Conservation (phyloP, 345 rosid species). For the Sapria himalayana region DNA sequence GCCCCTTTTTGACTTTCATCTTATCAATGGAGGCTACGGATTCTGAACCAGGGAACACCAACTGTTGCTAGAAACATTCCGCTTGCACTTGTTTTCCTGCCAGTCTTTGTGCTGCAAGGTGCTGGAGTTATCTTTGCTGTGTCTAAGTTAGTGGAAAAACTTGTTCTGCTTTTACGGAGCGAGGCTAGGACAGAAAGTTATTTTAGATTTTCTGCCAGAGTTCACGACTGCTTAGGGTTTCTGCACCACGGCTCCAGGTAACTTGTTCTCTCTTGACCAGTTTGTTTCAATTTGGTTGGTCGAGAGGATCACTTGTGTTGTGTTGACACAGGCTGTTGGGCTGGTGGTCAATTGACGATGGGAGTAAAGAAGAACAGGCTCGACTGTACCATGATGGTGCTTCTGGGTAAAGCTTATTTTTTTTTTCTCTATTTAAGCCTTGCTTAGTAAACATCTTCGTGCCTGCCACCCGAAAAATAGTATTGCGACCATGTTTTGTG, state of each 20-base stretch:
- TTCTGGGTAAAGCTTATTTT: conserved; percentile 36
- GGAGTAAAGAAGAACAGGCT: conserved; percentile 84
- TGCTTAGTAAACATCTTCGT: too few species aligned
- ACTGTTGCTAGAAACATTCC: conserved; percentile 56
- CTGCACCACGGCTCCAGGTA: conserved; percentile 97
- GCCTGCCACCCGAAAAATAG: too few species aligned
- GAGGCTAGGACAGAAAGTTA: conserved; percentile 60
- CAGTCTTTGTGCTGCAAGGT: conserved; percentile 74
- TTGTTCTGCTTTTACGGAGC: conserved; percentile 38
- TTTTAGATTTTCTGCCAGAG: conserved; percentile 46
- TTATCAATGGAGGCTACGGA: conserved; percentile 11
- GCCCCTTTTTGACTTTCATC: too few species aligned
- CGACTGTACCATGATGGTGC: conserved; percentile 43
- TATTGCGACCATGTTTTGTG: too few species aligned
- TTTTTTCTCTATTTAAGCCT: not conserved
- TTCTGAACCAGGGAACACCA: conserved; percentile 95
- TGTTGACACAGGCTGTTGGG: conserved; percentile 50
- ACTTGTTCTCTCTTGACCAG: conserved; percentile 3
- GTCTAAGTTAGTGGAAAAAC: conserved; percentile 55
- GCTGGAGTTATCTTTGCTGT: conserved; percentile 67
- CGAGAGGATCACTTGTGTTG: conserved; percentile 2
- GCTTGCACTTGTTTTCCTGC: conserved; percentile 61
- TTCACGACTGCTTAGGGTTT: conserved; percentile 71
- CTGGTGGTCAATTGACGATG: conserved; percentile 99
- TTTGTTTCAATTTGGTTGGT: not conserved